These are phyloP conservation scores for Aspergillus unguis DNA, from an alignment of 2,329 filamentous ascomycete species.

Conservation along the genomic window DNA sequence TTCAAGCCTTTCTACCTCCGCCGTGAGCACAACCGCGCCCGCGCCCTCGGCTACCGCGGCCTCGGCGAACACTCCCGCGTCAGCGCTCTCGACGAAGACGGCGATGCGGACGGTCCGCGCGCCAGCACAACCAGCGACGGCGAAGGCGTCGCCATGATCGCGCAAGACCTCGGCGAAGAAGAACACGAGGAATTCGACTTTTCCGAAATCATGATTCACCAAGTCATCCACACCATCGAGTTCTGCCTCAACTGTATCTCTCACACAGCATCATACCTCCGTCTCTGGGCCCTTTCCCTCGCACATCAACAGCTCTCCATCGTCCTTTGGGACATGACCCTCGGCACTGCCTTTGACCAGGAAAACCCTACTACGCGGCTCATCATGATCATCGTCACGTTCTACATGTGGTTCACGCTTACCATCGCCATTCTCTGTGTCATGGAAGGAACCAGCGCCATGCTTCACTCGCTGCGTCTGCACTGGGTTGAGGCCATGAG, in stretches of 20 bases:
- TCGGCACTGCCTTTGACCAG: constrained; percentile 69
- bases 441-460: constrained; percentile 95
- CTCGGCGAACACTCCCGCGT: constrained; percentile 86
- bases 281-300: constrained; percentile 94
- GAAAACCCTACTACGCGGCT: constrained; percentile 64
- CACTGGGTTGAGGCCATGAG: constrained; percentile 98
- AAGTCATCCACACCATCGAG: constrained; percentile 98
- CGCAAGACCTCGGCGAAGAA: constrained; percentile 72
- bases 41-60: constrained; percentile 84
- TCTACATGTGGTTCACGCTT: constrained; percentile 87
- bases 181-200: constrained; percentile 98
- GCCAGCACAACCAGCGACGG: constrained; percentile 71
- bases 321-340: constrained; percentile 95
- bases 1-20: constrained; percentile 94
- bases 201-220: constrained; percentile 95
- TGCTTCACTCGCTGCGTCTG: constrained; percentile 86
- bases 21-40: constrained; percentile 86
- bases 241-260: constrained; percentile 99
- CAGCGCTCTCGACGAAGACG: constrained; percentile 85
- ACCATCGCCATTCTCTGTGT: constrained; percentile 77
- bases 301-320: constrained; percentile 96
- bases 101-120: constrained; percentile 63
- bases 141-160: constrained; percentile 83
- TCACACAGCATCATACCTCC: constrained; percentile 96
- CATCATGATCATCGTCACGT: constrained; percentile 75